Conservation (phyloP, 257 asterid species). For the Gynochthodes officinalis region DNA sequence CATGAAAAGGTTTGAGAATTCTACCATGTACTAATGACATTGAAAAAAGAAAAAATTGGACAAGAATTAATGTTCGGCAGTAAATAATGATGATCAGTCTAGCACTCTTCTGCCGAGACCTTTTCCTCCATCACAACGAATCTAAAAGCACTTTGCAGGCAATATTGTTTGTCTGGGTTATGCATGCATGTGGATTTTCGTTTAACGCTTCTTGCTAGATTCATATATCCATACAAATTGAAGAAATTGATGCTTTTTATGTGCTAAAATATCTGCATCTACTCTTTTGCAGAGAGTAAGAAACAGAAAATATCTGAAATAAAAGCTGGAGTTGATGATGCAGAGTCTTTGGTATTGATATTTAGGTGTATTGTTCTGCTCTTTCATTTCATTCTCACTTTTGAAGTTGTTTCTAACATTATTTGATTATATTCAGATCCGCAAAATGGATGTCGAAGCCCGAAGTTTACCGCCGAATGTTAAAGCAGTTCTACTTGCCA, state of each 20-base stretch:
- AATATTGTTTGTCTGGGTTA: neutral
- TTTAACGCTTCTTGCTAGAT: neutral
- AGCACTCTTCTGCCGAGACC: neutral
- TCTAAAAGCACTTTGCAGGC: neutral
- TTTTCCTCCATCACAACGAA: neutral
- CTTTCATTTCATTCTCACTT: neutral
- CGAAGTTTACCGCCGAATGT: slow-evolving; percentile 71
- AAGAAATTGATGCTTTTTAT: neutral
- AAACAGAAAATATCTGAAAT: slow-evolving; percentile 69
- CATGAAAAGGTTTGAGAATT: neutral
- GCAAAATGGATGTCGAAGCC: slow-evolving; percentile 89
- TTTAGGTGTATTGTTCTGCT: neutral
- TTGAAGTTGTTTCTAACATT: slow-evolving; percentile 13
- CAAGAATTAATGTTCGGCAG: too few relatives aligned
- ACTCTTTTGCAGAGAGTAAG: slow-evolving; percentile 56
- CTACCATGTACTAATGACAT: too few relatives aligned
- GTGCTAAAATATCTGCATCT: neutral
- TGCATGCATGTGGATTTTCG: neutral
- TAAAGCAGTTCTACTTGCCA: slow-evolving; percentile 74
- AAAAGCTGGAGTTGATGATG: slow-evolving; percentile 62
- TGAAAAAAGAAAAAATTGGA: too few relatives aligned
- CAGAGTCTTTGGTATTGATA: slow-evolving; percentile 63
- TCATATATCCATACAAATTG: neutral
- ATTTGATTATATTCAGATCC: slow-evolving; percentile 43
- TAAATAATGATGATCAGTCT: neutral